Evolutionary conservation across 805 yeast species (phyloP).

Genomic region (Huiozyma naganishii): DNA sequence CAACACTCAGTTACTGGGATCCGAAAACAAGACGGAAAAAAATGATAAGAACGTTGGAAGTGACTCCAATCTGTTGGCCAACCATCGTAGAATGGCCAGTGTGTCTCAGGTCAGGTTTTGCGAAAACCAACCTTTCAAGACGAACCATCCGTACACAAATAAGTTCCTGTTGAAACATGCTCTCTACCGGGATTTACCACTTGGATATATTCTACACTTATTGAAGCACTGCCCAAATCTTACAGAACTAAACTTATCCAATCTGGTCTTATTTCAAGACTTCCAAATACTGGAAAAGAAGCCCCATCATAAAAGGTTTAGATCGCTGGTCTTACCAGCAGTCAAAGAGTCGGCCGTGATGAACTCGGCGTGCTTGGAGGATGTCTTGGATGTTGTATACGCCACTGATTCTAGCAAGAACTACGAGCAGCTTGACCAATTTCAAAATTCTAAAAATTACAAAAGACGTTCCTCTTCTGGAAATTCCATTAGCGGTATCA

Average conservation of each 20-base stretch:
- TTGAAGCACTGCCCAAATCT: conserved; percentile 59
- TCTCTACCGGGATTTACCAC: conserved; percentile 63
- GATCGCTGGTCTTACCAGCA: conserved; percentile 11
- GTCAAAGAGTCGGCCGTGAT: conserved; percentile 10
- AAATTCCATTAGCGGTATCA: neutral
- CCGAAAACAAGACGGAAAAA: neutral
- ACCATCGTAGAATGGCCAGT: neutral
- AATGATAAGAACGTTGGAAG: neutral
- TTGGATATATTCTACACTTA: conserved; percentile 63
- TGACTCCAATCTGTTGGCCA: neutral
- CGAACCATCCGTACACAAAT: conserved; percentile 49
- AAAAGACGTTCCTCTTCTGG: conserved; percentile 2
- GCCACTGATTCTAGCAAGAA: conserved; percentile 23
- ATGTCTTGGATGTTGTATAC: conserved; percentile 15
- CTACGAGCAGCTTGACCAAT: conserved; percentile 9
- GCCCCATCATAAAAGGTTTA: conserved; percentile 6
- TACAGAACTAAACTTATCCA: conserved; percentile 43
- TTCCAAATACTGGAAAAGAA: conserved; percentile 32
- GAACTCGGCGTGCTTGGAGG: conserved; percentile 4
- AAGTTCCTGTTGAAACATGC: conserved; percentile 53
- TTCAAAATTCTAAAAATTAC: neutral
- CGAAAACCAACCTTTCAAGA: conserved; percentile 4
- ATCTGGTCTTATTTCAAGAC: conserved; percentile 55
- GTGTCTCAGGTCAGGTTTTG: conserved; percentile 1
- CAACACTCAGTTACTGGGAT: neutral